Base-by-base conservation (phyloP, 2,329 filamentous ascomycete species). In the Trichoderma gracile region DNA sequence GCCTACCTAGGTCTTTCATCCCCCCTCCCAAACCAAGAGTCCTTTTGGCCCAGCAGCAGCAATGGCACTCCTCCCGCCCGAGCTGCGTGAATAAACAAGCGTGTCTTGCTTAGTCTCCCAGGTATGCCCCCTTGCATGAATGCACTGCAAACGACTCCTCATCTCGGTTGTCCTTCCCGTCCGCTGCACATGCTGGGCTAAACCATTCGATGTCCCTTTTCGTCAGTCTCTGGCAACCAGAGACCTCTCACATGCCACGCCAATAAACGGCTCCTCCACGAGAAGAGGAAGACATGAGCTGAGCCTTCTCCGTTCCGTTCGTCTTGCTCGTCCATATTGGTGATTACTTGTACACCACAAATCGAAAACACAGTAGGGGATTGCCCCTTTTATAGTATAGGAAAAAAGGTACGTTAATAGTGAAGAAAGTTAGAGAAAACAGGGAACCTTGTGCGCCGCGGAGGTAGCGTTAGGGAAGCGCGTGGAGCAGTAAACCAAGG, bases 381-480 rank as follows among this genome's bases (percentile, higher is more conserved):
- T 30, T 38, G 53, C 52, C 45, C 58, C 58, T 65, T 65, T 65
- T 65, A 65, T 65, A 61, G 54, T 62, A 65, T 62, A 65, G 53
- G 58, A 57, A 38, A 57, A 38, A 70, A 68, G 27, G 46, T 45
- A 45, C 49, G 59, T 38, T 14, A 38, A 38, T 38, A 14, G 33
- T 19, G 58, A 67, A 21, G 58, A 46, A 65, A 66, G 25, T 1
- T 27, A 17, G 58, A 68, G 65, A 57, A 67, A 67, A 67, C n/a
- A 58, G 49, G 33, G 54, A 58, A 19, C 42, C 52, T 49, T 63
- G 52, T 64, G 25, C 49, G 60, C 60, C 46, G 65, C 45, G 66
- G 66, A 67, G 42, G 65, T 30, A 62, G 42, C 38, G 15, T 40
- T 15, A 53, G 15, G 46, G n/a, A 57, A 69, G 62, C 53, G 60